These are phyloP conservation scores for Termitomyces sp. DNA, from an alignment of 768 basidiomycete genomes.

Conservation along the genomic window DNA sequence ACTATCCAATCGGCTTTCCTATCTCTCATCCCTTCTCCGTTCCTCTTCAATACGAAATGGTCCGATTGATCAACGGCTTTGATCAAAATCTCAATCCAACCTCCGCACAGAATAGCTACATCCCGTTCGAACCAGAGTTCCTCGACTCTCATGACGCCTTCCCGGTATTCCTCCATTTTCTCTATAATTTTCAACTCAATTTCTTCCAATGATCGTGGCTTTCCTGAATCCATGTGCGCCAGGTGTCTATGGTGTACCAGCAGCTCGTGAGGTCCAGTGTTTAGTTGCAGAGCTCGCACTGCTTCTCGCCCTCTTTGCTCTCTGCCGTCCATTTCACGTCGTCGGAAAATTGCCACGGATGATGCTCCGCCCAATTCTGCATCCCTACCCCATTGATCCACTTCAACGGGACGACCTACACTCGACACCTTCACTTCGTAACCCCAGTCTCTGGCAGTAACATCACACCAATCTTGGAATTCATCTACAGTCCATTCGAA, in stretches of 20 bases:
- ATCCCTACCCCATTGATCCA: conserved; percentile 72
- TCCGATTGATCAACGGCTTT: conserved; percentile 39
- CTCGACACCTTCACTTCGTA: conserved; percentile 57
- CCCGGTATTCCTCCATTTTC: conserved; percentile 50
- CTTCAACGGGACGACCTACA: conserved; percentile 52
- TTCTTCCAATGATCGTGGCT: conserved; percentile 33
- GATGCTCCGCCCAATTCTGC: conserved; percentile 58
- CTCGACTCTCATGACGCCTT: conserved; percentile 42
- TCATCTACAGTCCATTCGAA: conserved; percentile 85
- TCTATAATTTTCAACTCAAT: conserved; percentile 45
- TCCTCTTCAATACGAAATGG: conserved; percentile 31
- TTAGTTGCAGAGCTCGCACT: conserved; percentile 20
- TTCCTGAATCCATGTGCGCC: conserved; percentile 41
- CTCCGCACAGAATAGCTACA: conserved; percentile 46
- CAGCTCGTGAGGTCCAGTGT: conserved; percentile 35
- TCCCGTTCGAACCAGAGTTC: conserved; percentile 46
- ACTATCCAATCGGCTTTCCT: conserved; percentile 34
- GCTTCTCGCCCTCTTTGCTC: conserved; percentile 30
- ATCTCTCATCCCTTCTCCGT: conserved; percentile 24
- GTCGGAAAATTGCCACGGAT: conserved; percentile 58
- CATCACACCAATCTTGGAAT: conserved; percentile 58
- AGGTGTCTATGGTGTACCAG: conserved; percentile 42
- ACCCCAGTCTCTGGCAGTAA: conserved; percentile 59
- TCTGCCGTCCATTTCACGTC: conserved; percentile 32
- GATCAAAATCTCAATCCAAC: conserved; percentile 52